Percentiles rank a stretch among this genome's conserved stretches.
Evolutionary conservation across 306 rosid species (phyloP).

Genomic region (Heteromeles arbutifolia): DNA sequence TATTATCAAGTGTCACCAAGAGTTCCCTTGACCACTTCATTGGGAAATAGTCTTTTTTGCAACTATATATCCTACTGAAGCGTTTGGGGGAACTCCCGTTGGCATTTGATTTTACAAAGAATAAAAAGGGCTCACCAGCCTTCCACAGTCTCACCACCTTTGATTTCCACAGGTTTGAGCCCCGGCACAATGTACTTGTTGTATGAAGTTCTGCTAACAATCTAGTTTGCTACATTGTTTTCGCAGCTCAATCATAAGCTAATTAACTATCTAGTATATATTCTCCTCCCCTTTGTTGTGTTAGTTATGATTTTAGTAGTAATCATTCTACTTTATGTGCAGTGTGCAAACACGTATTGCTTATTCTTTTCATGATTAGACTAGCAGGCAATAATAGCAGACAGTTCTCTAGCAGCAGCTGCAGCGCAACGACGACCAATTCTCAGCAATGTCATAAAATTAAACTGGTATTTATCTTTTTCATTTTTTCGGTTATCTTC

Average conservation of each 20-base stretch:
- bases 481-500: neutral
- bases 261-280: neutral
- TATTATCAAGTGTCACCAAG: slow-evolving; percentile 5
- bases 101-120: neutral
- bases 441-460: neutral
- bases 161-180: neutral
- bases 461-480: neutral
- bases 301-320: neutral
- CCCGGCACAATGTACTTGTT: neutral
- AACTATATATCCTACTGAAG: neutral
- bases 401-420: neutral
- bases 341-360: neutral
- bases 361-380: neutral
- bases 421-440: neutral
- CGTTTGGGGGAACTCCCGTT: neutral
- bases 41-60: neutral
- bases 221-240: neutral
- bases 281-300: neutral
- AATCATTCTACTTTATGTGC: neutral
- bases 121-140: neutral
- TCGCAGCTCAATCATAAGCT: neutral
- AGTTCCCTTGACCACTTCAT: slow-evolving; percentile 12
- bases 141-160: neutral
- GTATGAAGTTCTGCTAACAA: neutral
- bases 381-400: neutral